Base-by-base conservation (phyloP, 163 green algal genomes). In the Volvox carteri region DNA sequence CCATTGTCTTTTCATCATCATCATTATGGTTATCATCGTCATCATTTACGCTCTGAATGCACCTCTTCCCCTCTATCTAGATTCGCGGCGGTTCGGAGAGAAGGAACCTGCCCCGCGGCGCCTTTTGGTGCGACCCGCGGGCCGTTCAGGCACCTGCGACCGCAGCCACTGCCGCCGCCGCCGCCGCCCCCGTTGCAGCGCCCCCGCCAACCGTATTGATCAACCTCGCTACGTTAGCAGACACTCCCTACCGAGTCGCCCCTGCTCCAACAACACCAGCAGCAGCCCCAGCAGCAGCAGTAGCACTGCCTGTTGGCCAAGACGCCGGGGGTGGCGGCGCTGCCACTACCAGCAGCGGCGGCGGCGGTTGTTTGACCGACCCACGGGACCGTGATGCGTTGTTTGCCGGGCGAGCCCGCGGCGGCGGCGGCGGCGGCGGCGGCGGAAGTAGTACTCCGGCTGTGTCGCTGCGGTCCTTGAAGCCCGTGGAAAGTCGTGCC, bases 401-500 rank as follows among this genome's bases (percentile, higher is more conserved):
- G n/a, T n/a, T n/a, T n/a, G n/a, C n/a, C 41, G 28, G 83, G 21
- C 39, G 5, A 42, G 72, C 16, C 1, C 48, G 37, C 7, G 65
- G 76, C 19, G 16, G 70, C n/a, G n/a, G 37, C 76, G 14, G 74
- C 4, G 77, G 48, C 48, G 35, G 50, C 14, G 78, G 78, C 14
- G 86, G 86, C 9, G 65, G 33, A 0, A 58, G 67, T 12, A 54
- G 16, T 23, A 5, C 77, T 1, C 30, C 52, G 46, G 73, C 41
- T 12, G 52, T 50, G 33, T 28, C 39, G 11, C 37, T 74, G 9
- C 18, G 42, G 21, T 14, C 21, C 4, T n/a, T 73, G 18, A 86
- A 86, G 81, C 74, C 94, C 5, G 88, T 92, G 11, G 93, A 97
- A 78, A 84, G 81, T 35, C 90, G 95, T 0, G 84, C 81, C 25